These are phyloP conservation scores for Ceratobasidium sp. DNA, from an alignment of 1,284 basidiomycete species.

Conservation along the genomic window DNA sequence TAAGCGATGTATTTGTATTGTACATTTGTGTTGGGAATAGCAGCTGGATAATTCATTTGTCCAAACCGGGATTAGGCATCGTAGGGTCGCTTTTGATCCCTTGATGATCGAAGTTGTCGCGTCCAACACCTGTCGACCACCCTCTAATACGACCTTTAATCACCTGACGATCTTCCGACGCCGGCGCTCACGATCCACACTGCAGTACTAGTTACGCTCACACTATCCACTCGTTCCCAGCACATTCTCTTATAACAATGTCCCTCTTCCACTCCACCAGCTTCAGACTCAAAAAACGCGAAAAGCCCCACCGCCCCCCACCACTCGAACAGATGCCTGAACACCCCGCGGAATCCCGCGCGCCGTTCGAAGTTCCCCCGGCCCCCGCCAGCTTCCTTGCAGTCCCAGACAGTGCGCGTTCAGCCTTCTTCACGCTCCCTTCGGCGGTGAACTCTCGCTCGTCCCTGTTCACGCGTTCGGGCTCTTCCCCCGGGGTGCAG, in stretches of 20 bases:
- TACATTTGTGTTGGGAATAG: neutral
- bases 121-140: neutral
- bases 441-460: slow-evolving; percentile 27
- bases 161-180: slow-evolving; percentile 4
- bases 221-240: slow-evolving; percentile 12
- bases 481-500: neutral
- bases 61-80: slow-evolving; percentile 1
- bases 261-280: slow-evolving; percentile 33
- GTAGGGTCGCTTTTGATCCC: neutral
- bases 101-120: slow-evolving; percentile 1
- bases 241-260: slow-evolving; percentile 27
- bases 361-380: neutral
- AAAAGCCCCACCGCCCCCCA: slow-evolving; percentile 26
- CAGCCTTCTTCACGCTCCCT: slow-evolving; percentile 25
- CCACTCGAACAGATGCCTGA: slow-evolving; percentile 38
- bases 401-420: slow-evolving; percentile 36
- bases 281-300: slow-evolving; percentile 33
- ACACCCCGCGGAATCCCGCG: neutral
- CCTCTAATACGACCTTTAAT: neutral
- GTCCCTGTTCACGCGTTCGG: slow-evolving; percentile 24
- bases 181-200: slow-evolving; percentile 14
- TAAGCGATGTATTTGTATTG: slow-evolving; percentile 53
- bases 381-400: neutral
- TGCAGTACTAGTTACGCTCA: neutral
- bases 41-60: slow-evolving; percentile 20